A percentile compares a stretch with the other conserved stretches of the same genome.
Conservation (phyloP, 305 asterid genomes). For the Withania somnifera region DNA sequence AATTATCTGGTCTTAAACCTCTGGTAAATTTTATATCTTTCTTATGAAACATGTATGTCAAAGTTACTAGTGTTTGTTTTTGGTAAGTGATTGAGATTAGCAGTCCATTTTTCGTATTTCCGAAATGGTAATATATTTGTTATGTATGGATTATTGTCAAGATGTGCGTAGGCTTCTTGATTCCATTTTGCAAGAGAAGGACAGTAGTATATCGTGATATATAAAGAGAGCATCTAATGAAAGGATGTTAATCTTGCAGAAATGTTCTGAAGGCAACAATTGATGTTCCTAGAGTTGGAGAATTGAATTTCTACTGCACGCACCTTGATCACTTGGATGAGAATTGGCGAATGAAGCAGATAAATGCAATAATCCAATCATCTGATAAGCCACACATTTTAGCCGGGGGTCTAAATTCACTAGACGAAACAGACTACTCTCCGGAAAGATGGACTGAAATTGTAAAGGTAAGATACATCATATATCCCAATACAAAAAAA, state of each 20-base stretch:
- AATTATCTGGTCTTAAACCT: not conserved
- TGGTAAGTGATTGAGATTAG: not conserved
- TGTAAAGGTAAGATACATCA: constrained; percentile 39
- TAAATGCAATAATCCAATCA: constrained; percentile 64
- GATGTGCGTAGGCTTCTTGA: not conserved
- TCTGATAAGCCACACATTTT: constrained; percentile 65
- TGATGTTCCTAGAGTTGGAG: constrained; percentile 77
- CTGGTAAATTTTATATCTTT: not conserved
- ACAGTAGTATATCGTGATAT: not conserved
- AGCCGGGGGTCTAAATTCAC: constrained; percentile 85
- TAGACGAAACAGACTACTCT: constrained; percentile 83
- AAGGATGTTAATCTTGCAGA: constrained; percentile 34
- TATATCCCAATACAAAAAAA: not conserved
- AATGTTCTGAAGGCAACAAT: constrained; percentile 88
- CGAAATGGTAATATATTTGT: no score
- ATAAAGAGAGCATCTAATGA: not conserved
- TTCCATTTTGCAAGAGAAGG: not conserved
- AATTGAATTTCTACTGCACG: constrained; percentile 68
- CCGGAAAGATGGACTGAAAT: constrained; percentile 89
- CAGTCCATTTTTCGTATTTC: not conserved
- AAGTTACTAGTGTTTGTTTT: not conserved
- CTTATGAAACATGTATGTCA: not conserved
- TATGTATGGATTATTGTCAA: not conserved
- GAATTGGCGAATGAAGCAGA: constrained; percentile 89
- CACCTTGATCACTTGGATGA: constrained; percentile 83